These are phyloP conservation scores for Yamadazyma atmosphaerica DNA, from an alignment of 1,139 yeast genomes.

Conservation along the genomic window DNA sequence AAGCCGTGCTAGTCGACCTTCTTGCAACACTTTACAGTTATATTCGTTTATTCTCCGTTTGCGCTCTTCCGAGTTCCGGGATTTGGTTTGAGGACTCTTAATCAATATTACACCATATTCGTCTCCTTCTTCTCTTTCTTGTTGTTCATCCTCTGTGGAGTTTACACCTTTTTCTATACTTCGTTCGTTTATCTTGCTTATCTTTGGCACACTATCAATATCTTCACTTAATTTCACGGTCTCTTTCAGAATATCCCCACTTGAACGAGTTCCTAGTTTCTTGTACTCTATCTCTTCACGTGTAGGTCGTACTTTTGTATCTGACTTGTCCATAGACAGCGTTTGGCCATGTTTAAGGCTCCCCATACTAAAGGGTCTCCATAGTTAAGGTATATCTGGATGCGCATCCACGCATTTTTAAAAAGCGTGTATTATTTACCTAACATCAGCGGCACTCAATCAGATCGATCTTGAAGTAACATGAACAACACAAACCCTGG, in stretches of 20 bases:
- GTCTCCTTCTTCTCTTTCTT: neutral
- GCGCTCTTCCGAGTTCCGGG: constrained; percentile 23
- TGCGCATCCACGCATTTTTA: constrained; percentile 1
- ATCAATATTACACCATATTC: neutral
- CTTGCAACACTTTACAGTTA: constrained; percentile 22
- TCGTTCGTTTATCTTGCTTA: too few species aligned
- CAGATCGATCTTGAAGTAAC: neutral
- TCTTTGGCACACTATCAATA: too few species aligned
- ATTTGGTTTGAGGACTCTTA: constrained; percentile 18
- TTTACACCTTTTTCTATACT: neutral
- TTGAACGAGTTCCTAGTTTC: too few species aligned
- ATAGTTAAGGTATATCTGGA: neutral
- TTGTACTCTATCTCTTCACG: too few species aligned
- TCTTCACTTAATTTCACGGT: too few species aligned
- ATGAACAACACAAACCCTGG: neutral
- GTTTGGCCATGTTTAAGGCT: neutral
- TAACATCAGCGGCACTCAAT: neutral
- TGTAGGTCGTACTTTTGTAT: too few species aligned
- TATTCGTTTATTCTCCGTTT: constrained; percentile 29
- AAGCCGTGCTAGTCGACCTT: constrained; percentile 27
- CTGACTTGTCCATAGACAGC: neutral
- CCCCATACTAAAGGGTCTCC: neutral
- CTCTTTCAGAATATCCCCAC: neutral
- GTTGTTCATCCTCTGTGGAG: neutral
- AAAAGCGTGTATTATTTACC: neutral